Base-by-base conservation (phyloP, 2,329 filamentous ascomycete genomes). In the Aspergillus nomiae region DNA sequence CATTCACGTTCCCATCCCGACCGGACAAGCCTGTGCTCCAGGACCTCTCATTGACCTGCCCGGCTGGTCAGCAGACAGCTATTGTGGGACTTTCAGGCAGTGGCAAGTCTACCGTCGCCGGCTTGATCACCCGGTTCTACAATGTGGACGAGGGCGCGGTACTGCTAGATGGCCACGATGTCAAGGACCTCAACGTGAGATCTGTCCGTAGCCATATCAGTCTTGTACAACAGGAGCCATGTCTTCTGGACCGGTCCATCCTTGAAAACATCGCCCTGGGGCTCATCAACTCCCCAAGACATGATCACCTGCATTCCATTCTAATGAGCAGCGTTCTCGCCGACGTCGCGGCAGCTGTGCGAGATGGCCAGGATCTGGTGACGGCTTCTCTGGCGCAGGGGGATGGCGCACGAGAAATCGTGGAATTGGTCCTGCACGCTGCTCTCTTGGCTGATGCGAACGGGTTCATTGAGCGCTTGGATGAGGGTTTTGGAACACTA, bases 161-260 rank as follows among this genome's bases (percentile, higher is more conserved):
- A 24, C 67, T 70, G 16, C 73, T 81, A 21, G 79, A 80, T 64
- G 76, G 74, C 14, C 71, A 76, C 28, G 67, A 75, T 55, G 50
- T 80, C 7, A 79, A 78, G 46, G 46, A 71, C 8, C 66, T 67
- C 1, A 68, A 67, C 62, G 28, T 75, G 61, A 60, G 74, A 57
- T 54, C 67, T 26, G 62, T 69, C 19, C 48, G 45, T 3, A 48
- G 38, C 19, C 38, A 41, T n/a, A 41, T 73, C 16, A 63, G 70
- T 21, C 59, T 73, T 21, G 70, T 72, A 2, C 71, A 76, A 59
- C 69, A 97, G 74, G 94, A 97, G 72, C 92, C 93, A 0, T 89
- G 90, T 0, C 84, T 97, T 0, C 96, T 97, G 73, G 88, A 88
- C 59, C 92, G 90, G 0, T 92, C 91, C 0, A 94, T 97, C 66